Base-by-base conservation (phyloP, 257 asterid species). In the Rauvolfia tetraphylla region DNA sequence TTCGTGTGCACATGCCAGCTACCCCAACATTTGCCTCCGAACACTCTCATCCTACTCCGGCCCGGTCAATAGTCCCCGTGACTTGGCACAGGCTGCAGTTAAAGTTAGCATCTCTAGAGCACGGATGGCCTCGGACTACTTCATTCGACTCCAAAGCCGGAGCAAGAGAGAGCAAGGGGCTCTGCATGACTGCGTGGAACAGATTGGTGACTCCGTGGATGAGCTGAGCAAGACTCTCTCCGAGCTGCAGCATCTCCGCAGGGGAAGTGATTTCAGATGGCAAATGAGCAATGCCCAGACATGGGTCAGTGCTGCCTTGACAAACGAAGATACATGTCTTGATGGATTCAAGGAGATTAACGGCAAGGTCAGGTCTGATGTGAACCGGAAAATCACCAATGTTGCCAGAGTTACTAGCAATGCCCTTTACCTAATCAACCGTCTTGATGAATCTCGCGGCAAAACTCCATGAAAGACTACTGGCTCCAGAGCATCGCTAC, bases 221-320 rank as follows among this genome's bases (percentile, higher is more conserved):
- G 90, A 92, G 72, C 91, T 95, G 33, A 85, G 87, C 73, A 84
- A 84, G 68, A 86, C 92, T 0, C 84, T 95, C 62, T 74, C 88
- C 57, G 97, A 90, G 76, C 82, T 95, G 56, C 81, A 83, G 83
- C 85, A 79, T 56, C 93, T 92, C 66, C 83, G 88, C 18, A 85
- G 85, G 18, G 97, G 91, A 44, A 70, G 74, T 29, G 2, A 10
- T 42, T 70, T 70, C 25, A 27, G 38, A 18, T 70, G 74, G 74
- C 56, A 90, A 86, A 91, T 95, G 96, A 92, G 95, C 84, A 92
- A 95, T 75, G 95, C 85, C 25, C 87, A 92, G 90, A 95, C 98
- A 41, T 95, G 98, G 98, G 97, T 89, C 0, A 92, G 98, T 84
- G 99, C 99, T 56, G 98, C 98, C 25, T 73, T 95, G 82, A 95